A percentile compares a stretch with the other conserved stretches of the same genome.
phyloP scores from a whole-genome alignment of 441 rosid species.

The Erodium trifolium region DNA sequence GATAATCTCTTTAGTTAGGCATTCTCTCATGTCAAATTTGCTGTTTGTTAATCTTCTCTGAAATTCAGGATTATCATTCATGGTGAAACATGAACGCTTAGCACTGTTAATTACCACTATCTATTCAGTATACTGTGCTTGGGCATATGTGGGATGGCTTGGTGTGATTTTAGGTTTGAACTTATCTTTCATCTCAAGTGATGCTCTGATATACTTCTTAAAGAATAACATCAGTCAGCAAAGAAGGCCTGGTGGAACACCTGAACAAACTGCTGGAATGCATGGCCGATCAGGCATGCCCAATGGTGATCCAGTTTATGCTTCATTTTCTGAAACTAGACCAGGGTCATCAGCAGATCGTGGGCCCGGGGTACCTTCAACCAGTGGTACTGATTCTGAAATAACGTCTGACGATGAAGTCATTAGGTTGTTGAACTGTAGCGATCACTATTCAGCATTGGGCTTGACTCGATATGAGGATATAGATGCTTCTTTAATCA shows the following conservation, averaged over 20 bases:
- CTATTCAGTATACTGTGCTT: conserved; percentile 70
- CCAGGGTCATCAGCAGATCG: conserved; percentile 59
- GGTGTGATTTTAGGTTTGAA: conserved; percentile 76
- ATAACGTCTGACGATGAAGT: conserved; percentile 90
- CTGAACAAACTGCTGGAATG: conserved; percentile 44
- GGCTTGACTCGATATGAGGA: conserved; percentile 59
- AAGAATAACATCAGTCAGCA: conserved; percentile 53
- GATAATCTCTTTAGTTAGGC: conserved; percentile 11
- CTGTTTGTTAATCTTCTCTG: conserved; percentile 17
- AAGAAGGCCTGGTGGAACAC: conserved; percentile 32
- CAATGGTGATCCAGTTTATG: conserved; percentile 38
- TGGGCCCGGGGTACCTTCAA: conserved; percentile 73
- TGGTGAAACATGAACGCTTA: conserved; percentile 55
- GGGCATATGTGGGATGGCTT: conserved; percentile 78
- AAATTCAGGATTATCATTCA: conserved; percentile 59
- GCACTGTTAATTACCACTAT: conserved; percentile 51
- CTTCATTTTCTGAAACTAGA: conserved; percentile 50
- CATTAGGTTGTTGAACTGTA: conserved; percentile 62
- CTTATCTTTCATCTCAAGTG: conserved; percentile 85
- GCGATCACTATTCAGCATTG: conserved; percentile 76
- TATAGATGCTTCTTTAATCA: conserved; percentile 60
- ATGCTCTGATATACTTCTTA: conserved; percentile 62
- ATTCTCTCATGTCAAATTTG: conserved; percentile 8
- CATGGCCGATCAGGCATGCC: conserved; percentile 36
- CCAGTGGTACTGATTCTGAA: conserved; percentile 76